Evolutionary conservation across 495 filamentous ascomycete species (phyloP).

Genomic region (Hypoxylon rickii): DNA sequence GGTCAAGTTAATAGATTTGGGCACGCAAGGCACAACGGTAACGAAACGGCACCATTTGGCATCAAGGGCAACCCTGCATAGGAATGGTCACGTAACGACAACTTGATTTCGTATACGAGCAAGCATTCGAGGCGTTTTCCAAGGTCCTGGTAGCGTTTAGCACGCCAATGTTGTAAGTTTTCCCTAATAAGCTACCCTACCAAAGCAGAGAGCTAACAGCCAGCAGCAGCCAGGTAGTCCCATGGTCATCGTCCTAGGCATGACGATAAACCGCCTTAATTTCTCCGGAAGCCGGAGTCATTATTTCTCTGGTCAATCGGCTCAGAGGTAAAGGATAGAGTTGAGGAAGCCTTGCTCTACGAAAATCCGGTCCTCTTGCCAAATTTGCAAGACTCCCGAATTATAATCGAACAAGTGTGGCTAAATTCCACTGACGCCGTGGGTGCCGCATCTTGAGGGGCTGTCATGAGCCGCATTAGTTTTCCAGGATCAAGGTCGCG

Average conservation of each 20-base stretch:
- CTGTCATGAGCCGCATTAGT: background rate
- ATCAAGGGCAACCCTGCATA: constrained; percentile 11
- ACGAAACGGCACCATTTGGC: constrained; percentile 9
- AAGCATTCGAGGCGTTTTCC: constrained; percentile 26
- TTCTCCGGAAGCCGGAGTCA: constrained; percentile 4
- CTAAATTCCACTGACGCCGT: constrained; percentile 7
- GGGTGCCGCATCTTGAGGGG: constrained; percentile 1
- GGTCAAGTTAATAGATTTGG: constrained; percentile 17
- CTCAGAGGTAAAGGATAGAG: background rate
- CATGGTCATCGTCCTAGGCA: constrained; percentile 31
- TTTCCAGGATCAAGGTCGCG: constrained; percentile 6
- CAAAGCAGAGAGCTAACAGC: constrained; percentile 6
- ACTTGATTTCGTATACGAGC: constrained; percentile 17
- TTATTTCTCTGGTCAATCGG: background rate
- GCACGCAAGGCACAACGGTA: constrained; percentile 14
- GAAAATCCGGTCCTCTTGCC: constrained; percentile 6
- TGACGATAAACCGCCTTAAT: constrained; percentile 31
- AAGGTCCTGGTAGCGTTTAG: constrained; percentile 10
- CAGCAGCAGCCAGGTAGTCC: background rate
- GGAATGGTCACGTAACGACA: constrained; percentile 16
- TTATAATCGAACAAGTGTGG: constrained; percentile 6
- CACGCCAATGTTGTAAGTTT: constrained; percentile 16
- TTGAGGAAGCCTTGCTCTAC: constrained; percentile 5
- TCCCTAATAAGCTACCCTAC: background rate
- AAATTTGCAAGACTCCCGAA: too few species aligned